Evolutionary conservation across 371 early-diverging fungal genomes (phyloP).

Genomic region (Apophysomyces sp.): DNA sequence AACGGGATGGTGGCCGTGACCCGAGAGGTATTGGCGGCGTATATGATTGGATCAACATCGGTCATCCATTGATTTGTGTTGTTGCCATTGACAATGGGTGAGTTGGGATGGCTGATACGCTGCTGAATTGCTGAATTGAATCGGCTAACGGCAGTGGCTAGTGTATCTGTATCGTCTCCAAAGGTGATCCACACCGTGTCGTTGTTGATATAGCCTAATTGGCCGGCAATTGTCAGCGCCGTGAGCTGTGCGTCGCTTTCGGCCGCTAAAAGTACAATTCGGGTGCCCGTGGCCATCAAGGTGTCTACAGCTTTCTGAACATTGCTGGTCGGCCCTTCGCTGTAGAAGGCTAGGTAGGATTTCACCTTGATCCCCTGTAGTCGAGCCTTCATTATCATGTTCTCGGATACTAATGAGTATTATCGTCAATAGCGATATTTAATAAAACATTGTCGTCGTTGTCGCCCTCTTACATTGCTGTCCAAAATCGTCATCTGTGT

Average conservation of each 20-base stretch:
- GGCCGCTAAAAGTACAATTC: constrained; percentile 52
- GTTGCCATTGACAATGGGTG: background rate
- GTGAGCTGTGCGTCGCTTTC: constrained; percentile 41
- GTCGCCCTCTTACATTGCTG: constrained; percentile 38
- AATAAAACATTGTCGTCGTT: background rate
- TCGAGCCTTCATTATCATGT: constrained; percentile 40
- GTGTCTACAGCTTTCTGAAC: constrained; percentile 38
- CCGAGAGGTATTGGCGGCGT: constrained; percentile 24
- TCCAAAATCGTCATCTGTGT: constrained; percentile 52
- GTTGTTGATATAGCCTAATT: constrained; percentile 40
- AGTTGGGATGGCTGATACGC: constrained; percentile 4
- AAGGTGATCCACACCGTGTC: constrained; percentile 41
- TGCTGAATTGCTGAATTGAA: constrained; percentile 28
- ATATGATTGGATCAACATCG: constrained; percentile 24
- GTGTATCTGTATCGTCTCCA: constrained; percentile 13
- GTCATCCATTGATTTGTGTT: background rate
- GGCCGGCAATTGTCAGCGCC: constrained; percentile 36
- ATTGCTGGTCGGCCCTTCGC: constrained; percentile 44
- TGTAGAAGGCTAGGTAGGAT: constrained; percentile 47
- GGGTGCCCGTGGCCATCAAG: constrained; percentile 40
- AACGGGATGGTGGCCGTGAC: constrained; percentile 25
- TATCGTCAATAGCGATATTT: background rate
- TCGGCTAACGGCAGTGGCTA: constrained; percentile 14
- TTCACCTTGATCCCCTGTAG: constrained; percentile 38
- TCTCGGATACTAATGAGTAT: constrained; percentile 46